Conservation (phyloP, 108 stramenopile genomes). For the Thalassiosira profunda region DNA sequence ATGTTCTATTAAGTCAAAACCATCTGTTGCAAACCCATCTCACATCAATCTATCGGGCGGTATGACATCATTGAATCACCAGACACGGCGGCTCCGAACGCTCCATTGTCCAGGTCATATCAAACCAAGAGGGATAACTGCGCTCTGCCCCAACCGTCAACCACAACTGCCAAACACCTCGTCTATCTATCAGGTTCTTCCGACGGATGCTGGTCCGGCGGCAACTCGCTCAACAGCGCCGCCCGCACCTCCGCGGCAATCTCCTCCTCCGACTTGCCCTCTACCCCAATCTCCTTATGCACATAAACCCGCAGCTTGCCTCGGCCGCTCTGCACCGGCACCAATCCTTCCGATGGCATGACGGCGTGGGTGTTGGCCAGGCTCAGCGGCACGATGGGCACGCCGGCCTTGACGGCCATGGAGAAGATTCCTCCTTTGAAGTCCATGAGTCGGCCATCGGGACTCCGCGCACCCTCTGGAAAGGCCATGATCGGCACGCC, state of each 20-base stretch:
- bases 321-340: slow-evolving; percentile 73
- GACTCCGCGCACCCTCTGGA: slow-evolving; percentile 76
- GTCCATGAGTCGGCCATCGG: slow-evolving; percentile 77
- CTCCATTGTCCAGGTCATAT: too few species aligned
- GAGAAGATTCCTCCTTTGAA: slow-evolving; percentile 83
- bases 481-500: slow-evolving; percentile 88
- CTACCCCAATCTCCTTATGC: slow-evolving; percentile 63
- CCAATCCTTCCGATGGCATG: slow-evolving; percentile 61
- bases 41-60: too few species aligned
- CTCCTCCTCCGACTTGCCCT: slow-evolving; percentile 71
- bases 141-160: too few species aligned
- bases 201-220: slow-evolving; percentile 69
- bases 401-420: slow-evolving; percentile 76
- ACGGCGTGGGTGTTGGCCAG: slow-evolving; percentile 78
- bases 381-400: slow-evolving; percentile 83
- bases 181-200: too few species aligned
- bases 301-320: slow-evolving; percentile 77
- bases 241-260: slow-evolving; percentile 52
- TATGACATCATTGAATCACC: too few species aligned
- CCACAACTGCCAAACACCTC: too few species aligned
- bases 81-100: too few species aligned
- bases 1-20: too few species aligned
- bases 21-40: too few species aligned
- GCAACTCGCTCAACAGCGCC: slow-evolving; percentile 62
- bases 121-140: too few species aligned